Evolutionary conservation across 2,329 filamentous ascomycete species (phyloP).

Genomic region (Cercospora janseana): DNA sequence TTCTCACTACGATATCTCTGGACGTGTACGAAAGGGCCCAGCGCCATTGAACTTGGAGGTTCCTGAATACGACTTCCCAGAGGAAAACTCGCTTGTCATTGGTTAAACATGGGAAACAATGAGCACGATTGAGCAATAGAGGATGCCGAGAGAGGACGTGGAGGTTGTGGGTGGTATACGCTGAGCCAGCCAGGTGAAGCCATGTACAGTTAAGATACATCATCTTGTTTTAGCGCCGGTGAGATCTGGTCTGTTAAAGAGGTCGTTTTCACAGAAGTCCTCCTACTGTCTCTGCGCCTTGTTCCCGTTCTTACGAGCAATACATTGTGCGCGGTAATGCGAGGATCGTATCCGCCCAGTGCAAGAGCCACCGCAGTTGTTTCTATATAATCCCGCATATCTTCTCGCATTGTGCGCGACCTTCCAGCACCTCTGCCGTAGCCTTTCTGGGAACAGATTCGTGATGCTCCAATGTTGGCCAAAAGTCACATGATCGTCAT

Average conservation of each 20-base stretch:
- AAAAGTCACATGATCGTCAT: neutral
- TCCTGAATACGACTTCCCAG: constrained; percentile 86
- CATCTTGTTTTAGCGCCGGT: constrained; percentile 17
- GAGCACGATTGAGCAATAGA: neutral
- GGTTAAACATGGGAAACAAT: constrained; percentile 63
- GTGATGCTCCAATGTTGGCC: neutral
- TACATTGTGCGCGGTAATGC: no score
- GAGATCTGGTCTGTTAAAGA: constrained; percentile 18
- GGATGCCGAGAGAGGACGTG: neutral
- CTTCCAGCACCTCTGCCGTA: no score
- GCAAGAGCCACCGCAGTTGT: no score
- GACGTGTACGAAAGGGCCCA: constrained; percentile 94
- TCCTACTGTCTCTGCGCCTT: no score
- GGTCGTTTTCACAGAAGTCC: constrained; percentile 2
- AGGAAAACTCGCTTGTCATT: constrained; percentile 84
- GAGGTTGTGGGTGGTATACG: constrained; percentile 8
- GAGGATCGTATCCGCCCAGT: no score
- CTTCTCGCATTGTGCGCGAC: no score
- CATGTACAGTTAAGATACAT: constrained; percentile 19
- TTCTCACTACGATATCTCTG: constrained; percentile 99
- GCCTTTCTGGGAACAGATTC: no score
- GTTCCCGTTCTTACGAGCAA: no score
- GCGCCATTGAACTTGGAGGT: constrained; percentile 97
- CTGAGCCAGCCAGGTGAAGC: constrained; percentile 13
- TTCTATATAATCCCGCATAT: no score